Evolutionary conservation across 352 stramenopile species (phyloP).

Genomic region (Phytophthora tentaculata): DNA sequence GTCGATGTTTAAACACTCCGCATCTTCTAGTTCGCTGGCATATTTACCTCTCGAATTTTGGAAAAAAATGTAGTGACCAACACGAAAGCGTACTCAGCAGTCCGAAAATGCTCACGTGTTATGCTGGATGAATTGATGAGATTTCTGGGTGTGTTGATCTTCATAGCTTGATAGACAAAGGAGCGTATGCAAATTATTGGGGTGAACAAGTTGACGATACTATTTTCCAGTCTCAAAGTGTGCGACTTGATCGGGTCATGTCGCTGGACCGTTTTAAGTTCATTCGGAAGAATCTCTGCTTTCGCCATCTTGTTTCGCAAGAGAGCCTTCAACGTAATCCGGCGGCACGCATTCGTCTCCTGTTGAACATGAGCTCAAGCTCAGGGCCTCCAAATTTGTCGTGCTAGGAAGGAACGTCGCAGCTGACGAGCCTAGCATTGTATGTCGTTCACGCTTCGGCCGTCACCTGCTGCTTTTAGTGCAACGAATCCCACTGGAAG

Average conservation of each 20-base stretch:
- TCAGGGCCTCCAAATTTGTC: neutral
- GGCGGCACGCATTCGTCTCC: neutral
- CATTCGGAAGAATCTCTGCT: neutral
- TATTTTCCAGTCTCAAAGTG: neutral
- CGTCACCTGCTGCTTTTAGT: constrained; percentile 13
- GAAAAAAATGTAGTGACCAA: neutral
- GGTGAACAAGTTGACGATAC: neutral
- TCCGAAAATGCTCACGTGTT: neutral
- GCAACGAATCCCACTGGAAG: constrained; percentile 25
- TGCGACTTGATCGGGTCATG: neutral
- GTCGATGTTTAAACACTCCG: neutral
- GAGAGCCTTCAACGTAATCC: neutral
- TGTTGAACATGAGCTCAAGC: constrained; percentile 5
- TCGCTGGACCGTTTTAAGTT: neutral
- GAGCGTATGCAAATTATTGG: neutral
- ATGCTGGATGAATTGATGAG: neutral
- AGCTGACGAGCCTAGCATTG: constrained; percentile 12
- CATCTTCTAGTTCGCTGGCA: neutral
- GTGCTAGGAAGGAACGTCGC: constrained; percentile 2
- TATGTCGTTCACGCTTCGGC: constrained; percentile 1
- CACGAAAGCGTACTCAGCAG: neutral
- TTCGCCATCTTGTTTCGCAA: neutral
- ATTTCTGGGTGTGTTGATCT: neutral
- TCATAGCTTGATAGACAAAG: neutral
- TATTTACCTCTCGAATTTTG: neutral